Evolutionary conservation across 2,329 filamentous ascomycete genomes (phyloP).

Genomic region (Colletotrichum sp.): DNA sequence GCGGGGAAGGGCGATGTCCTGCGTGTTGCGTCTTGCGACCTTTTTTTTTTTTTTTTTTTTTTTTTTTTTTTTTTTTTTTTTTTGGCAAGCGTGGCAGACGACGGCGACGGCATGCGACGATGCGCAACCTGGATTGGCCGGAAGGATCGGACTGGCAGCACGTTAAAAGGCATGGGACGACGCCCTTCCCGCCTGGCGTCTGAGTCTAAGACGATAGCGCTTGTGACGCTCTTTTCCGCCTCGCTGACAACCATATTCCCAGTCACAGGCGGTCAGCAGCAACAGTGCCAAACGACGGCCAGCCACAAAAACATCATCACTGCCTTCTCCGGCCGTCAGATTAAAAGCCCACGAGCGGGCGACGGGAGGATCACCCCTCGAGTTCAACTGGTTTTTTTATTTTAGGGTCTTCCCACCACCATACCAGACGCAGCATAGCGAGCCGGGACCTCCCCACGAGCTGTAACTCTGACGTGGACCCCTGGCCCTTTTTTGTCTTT

Average conservation of each 20-base stretch:
- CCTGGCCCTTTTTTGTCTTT: neutral
- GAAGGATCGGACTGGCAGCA: neutral
- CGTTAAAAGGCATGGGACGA: neutral
- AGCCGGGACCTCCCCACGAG: slow-evolving; percentile 3
- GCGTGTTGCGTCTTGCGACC: neutral
- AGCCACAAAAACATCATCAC: neutral
- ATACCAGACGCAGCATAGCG: neutral
- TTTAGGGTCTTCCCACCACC: neutral
- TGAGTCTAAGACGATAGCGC: neutral
- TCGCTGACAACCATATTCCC: neutral
- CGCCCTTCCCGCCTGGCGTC: neutral
- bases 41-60: neutral
- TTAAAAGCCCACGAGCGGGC: neutral
- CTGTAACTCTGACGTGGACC: slow-evolving; percentile 17
- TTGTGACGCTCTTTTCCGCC: neutral
- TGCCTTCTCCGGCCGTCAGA: neutral
- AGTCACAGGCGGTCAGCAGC: neutral
- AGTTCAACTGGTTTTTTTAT: slow-evolving; percentile 4
- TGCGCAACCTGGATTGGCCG: neutral
- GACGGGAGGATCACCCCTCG: slow-evolving; percentile 6
- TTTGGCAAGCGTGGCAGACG: neutral
- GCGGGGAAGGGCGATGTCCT: neutral
- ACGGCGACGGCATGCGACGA: neutral
- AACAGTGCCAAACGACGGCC: neutral
- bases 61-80: neutral